phyloP scores from a whole-genome alignment of 2,329 filamentous ascomycete genomes.

The Talaromyces funiculosus region DNA sequence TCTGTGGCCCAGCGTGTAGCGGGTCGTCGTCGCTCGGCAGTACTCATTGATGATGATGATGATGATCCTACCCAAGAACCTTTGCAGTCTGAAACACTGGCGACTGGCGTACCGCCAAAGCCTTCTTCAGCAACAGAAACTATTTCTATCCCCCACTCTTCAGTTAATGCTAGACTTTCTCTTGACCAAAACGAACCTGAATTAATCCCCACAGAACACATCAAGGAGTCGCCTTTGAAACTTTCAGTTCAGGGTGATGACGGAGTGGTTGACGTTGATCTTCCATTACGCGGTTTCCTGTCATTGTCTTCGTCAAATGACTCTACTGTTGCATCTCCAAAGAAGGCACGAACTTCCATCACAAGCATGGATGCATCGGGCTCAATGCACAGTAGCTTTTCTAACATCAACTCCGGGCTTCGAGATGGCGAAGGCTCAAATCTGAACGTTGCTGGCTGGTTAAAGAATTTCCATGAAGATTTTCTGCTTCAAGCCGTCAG shows the following conservation, averaged over 20 bases:
- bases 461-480: conserved; percentile 54
- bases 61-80: not conserved
- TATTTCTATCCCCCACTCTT: conserved; percentile 30
- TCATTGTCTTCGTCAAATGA: conserved; percentile 43
- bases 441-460: conserved; percentile 53
- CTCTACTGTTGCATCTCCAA: conserved; percentile 39
- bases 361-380: conserved; percentile 49
- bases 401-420: conserved; percentile 26
- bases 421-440: conserved; percentile 43
- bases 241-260: conserved; percentile 53
- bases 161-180: conserved; percentile 17
- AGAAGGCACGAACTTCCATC: conserved; percentile 42
- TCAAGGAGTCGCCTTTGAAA: conserved; percentile 45
- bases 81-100: not conserved
- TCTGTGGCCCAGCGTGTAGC: conserved; percentile 4
- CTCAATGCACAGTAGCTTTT: conserved; percentile 39
- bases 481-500: conserved; percentile 55
- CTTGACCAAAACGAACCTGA: conserved; percentile 24
- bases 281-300: conserved; percentile 50
- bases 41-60: not conserved
- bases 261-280: conserved; percentile 57
- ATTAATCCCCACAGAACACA: conserved; percentile 25
- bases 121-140: conserved; percentile 25
- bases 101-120: not conserved
- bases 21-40: not conserved